Evolutionary conservation across 1,139 yeast genomes (phyloP).

Genomic region (Yueomyces sp.): DNA sequence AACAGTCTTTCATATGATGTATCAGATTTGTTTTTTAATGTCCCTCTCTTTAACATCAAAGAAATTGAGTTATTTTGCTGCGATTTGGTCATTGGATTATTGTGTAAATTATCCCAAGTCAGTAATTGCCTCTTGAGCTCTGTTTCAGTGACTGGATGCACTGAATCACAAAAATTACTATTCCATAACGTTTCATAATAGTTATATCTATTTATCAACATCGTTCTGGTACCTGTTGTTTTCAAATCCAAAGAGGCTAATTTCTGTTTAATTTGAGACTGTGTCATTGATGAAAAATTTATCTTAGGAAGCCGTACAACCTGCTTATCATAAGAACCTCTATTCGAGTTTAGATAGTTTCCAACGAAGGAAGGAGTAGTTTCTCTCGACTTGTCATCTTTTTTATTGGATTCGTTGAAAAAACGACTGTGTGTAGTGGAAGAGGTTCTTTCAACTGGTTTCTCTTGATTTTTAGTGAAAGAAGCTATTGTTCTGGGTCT

Average conservation of each 20-base stretch:
- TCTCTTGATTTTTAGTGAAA: no score
- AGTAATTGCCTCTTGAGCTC: conserved; percentile 42
- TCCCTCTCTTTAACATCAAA: conserved; percentile 14
- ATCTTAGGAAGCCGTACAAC: conserved; percentile 35
- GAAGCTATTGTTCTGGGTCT: no score
- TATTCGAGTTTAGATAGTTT: conserved; percentile 14
- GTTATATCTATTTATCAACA: conserved; percentile 57
- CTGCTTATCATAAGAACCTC: background rate
- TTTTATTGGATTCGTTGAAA: background rate
- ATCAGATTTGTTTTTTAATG: conserved; percentile 5
- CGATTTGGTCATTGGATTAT: conserved; percentile 7
- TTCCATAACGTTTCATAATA: conserved; percentile 75
- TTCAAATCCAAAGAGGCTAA: conserved; percentile 44
- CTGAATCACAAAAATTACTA: conserved; percentile 63
- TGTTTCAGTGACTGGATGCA: conserved; percentile 46
- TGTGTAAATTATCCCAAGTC: conserved; percentile 52
- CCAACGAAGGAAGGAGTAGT: conserved; percentile 10
- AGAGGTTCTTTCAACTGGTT: no score
- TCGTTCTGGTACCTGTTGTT: conserved; percentile 47
- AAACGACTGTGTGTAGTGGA: no score
- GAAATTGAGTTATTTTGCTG: conserved; percentile 10
- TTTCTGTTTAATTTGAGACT: conserved; percentile 50
- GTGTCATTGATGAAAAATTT: conserved; percentile 48
- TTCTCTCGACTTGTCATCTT: background rate
- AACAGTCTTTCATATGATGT: conserved; percentile 9